A percentile compares a stretch with the other conserved stretches of the same genome.
Evolutionary conservation across 345 rosid species (phyloP).

Genomic region (Carallia brachiata): DNA sequence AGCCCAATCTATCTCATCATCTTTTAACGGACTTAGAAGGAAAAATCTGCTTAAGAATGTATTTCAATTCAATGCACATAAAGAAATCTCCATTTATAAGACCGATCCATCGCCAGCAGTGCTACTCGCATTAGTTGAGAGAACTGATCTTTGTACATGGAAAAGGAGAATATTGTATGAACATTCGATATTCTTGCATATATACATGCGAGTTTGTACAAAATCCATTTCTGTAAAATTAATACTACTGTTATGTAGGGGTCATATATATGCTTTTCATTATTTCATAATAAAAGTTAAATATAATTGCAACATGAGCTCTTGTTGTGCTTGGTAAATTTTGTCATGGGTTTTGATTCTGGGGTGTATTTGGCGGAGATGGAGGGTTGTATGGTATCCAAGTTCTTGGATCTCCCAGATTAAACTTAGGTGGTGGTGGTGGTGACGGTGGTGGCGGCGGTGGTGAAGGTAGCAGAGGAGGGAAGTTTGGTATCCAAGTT

Average conservation of each 20-base stretch:
- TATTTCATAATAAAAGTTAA: not conserved
- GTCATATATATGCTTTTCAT: slow-evolving; percentile 4
- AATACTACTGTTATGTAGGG: not conserved
- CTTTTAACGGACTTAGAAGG: too few relatives aligned
- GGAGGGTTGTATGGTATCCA: slow-evolving; percentile 44
- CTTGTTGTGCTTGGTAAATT: not conserved
- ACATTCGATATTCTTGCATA: too few relatives aligned
- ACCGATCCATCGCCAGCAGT: too few relatives aligned
- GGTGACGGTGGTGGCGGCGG: slow-evolving; percentile 15
- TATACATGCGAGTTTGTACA: too few relatives aligned
- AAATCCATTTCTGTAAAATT: too few relatives aligned
- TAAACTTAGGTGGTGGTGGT: slow-evolving; percentile 24
- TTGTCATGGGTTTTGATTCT: slow-evolving; percentile 19
- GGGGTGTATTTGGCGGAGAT: slow-evolving; percentile 31
- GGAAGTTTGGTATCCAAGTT: slow-evolving; percentile 40
- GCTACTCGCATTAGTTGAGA: too few relatives aligned
- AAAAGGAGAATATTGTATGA: too few relatives aligned
- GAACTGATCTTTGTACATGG: too few relatives aligned
- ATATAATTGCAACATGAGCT: not conserved
- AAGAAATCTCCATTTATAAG: too few relatives aligned
- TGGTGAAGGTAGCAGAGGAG: slow-evolving; percentile 32
- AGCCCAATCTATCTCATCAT: too few relatives aligned
- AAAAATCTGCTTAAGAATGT: too few relatives aligned
- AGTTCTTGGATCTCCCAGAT: slow-evolving; percentile 41
- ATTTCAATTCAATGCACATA: too few relatives aligned